Evolutionary conservation across 345 rosid genomes (phyloP), one percentile per base, ranked within the genome.

Genomic region (Gynandropsis gynandra): DNA sequence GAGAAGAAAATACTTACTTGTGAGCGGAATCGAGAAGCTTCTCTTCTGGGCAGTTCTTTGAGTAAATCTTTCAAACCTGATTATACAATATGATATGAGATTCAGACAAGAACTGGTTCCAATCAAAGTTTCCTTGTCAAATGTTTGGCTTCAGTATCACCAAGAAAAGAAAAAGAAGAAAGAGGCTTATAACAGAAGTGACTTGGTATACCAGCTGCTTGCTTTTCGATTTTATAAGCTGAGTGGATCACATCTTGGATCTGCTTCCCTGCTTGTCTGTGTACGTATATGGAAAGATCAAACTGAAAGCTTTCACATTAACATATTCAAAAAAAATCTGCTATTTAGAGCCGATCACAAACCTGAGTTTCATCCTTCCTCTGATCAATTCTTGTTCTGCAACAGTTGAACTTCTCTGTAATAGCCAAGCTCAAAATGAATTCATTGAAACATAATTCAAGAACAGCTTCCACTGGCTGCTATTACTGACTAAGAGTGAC

Each of bases 231-330:
- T 74, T 92, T 92, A 70, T 82, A 82, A 31, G 90, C 86, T 9
- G 90, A 73, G 36, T 17, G 61, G 54, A 81, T 66, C 16, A 59
- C 88, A 69, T 82, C 74, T 73, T 52, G 81, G 45, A 87, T 85
- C 71, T 85, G 98, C 71, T 85, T 92, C 16, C 98, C 98, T 2
- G 96, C 89, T 73, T 84, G 89, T 58, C 98, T 90, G 75, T 70
- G 67, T 47, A 68, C 50, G 54, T 55, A 58, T 34, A 68, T 29
- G 58, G 4, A 59, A 59, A 49, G 31, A 46, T 50, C 54, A 46
- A 42, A 55, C 8, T 41, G 24, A 33, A 24, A 4, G 54, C 49
- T 36, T 29, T 42, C 20, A 39, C 54, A 46, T 62, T 35, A 40
- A 21, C 27, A 16, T 40, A 52, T 53, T 37, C 27, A 40, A 38